A percentile compares a stretch with the other conserved stretches of the same genome.
Conservation (phyloP, 352 stramenopile species). For the Blastocystis sp. region DNA sequence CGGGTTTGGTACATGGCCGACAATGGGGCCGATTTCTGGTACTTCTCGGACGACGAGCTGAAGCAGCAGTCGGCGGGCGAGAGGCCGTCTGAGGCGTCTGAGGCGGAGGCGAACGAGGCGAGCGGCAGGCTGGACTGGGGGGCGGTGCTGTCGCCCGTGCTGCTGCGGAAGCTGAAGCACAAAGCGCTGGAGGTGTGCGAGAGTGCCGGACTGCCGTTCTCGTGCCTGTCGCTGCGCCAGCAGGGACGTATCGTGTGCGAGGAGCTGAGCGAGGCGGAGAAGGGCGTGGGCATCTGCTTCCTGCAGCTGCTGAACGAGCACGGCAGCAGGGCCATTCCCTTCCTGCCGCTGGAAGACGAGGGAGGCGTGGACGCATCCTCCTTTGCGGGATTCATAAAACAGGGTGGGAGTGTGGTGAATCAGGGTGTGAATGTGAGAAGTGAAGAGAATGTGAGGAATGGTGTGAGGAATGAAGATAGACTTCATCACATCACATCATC, state of each 20-base stretch:
- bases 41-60: slow-evolving; percentile 1
- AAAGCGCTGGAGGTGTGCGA: background rate
- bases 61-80: background rate
- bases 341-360: background rate
- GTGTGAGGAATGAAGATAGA: background rate
- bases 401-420: no score
- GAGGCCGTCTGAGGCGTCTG: background rate
- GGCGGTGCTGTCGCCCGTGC: background rate
- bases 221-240: background rate
- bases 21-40: background rate
- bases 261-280: background rate
- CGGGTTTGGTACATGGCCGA: slow-evolving; percentile 20
- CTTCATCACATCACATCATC: no score
- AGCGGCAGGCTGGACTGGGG: background rate
- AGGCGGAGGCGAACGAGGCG: background rate
- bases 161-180: background rate
- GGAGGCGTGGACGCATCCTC: background rate
- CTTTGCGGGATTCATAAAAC: background rate
- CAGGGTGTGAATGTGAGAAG: no score
- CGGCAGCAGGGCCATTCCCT: background rate
- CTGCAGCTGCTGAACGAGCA: background rate
- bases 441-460: background rate
- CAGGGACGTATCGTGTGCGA: background rate
- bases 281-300: background rate
- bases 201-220: background rate